Evolutionary conservation across 2,329 filamentous ascomycete species (phyloP), one percentile per base, ranked within the genome.

Genomic region (Phoma sp.): DNA sequence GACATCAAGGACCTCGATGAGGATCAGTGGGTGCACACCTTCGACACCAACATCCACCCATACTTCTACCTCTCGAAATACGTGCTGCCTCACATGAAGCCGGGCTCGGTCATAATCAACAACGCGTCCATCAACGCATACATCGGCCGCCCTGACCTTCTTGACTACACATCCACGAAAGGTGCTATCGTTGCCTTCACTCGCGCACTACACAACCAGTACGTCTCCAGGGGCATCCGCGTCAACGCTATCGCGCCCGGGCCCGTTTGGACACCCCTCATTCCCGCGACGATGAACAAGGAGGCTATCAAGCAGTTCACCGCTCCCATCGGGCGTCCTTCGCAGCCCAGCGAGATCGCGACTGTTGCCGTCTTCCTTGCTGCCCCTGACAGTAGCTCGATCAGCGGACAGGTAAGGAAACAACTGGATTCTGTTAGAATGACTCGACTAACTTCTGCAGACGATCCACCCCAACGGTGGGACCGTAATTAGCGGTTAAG

Each of bases 111-210:
- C 21, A 92, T 96, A 72, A 92, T 96, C 82, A 95, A 93, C 79
- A 92, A 91, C 71, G 87, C 90, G 37, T 92, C 89, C 26, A 87
- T 95, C 71, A 93, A 93, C 72, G 89, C 87, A 21, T 95, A 93
- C 76, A 84, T 92, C 53, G 91, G 91, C 32, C 88, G 90, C 1
- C 87, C 88, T 0, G 90, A 93, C 65, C 82, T 93, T 2, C 83
- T 95, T 42, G 90, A 95, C 74, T 93, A 95, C 77, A 92, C 90
- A 0, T 86, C 87, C 1, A 91, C 88, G 21, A 91, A 91, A 72
- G 90, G 90, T 29, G 90, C 89, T 47, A 88, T 95, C 61, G 77
- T 93, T 3, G 84, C 90, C 2, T 95, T 95, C 76, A 93, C 90
- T 0, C 86, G 90, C 29, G 89, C 83, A 0, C 78, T 95, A 20